These are phyloP conservation scores for Tilletia setariae DNA, from an alignment of 1,284 basidiomycete species.

Conservation along the genomic window DNA sequence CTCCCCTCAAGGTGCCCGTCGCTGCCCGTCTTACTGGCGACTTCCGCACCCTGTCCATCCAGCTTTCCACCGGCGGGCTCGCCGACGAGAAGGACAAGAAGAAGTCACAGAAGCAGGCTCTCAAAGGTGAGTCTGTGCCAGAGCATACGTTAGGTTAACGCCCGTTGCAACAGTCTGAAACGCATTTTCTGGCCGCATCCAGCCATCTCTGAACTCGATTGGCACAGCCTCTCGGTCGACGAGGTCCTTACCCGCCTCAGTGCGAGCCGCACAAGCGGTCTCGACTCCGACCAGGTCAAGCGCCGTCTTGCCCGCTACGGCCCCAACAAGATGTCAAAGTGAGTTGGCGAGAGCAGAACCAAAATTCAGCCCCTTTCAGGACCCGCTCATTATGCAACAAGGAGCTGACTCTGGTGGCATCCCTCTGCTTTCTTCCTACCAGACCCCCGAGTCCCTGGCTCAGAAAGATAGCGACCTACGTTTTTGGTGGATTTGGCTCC, in stretches of 20 bases:
- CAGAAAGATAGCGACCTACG: constrained; percentile 60
- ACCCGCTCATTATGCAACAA: background rate
- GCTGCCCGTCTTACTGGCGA: constrained; percentile 37
- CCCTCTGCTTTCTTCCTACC: background rate
- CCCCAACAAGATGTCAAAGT: constrained; percentile 59
- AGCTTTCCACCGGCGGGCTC: constrained; percentile 37
- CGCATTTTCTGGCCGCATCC: background rate
- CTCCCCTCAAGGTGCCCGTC: constrained; percentile 22
- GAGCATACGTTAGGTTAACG: background rate
- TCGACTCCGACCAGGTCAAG: constrained; percentile 60
- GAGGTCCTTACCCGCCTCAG: constrained; percentile 60
- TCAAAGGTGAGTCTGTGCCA: constrained; percentile 25
- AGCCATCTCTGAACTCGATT: constrained; percentile 59
- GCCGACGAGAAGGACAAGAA: constrained; percentile 21
- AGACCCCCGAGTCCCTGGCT: constrained; percentile 58
- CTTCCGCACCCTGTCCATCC: constrained; percentile 45
- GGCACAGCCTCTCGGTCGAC: constrained; percentile 60
- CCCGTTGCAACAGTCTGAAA: background rate
- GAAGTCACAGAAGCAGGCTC: constrained; percentile 20
- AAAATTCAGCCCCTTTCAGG: no score
- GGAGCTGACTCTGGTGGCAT: background rate
- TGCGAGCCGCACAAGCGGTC: constrained; percentile 49
- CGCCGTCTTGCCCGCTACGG: constrained; percentile 59
- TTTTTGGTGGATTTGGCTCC: constrained; percentile 64
- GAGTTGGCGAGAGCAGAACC: background rate